A percentile compares a stretch with the other conserved stretches of the same genome.
Evolutionary conservation across 2,329 filamentous ascomycete genomes (phyloP).

Genomic region (Chrysoporthe deuterocubensis): DNA sequence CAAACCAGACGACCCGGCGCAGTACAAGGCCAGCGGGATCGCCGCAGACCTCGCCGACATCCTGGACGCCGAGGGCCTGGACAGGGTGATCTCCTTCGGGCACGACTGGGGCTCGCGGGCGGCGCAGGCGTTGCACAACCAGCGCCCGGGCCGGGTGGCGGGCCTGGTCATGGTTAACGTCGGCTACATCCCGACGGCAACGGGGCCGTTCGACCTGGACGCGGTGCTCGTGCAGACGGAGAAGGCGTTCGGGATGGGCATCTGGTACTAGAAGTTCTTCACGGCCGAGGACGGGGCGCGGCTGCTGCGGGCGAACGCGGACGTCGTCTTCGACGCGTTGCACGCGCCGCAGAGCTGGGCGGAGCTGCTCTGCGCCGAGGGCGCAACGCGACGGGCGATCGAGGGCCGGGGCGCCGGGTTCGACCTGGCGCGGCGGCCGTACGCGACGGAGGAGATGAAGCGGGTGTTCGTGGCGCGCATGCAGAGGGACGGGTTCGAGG

Average conservation of each 20-base stretch:
- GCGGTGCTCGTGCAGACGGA: conserved; percentile 38
- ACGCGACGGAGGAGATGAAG: conserved; percentile 34
- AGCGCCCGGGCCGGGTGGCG: conserved; percentile 43
- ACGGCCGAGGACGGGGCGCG: conserved; percentile 42
- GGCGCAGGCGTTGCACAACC: conserved; percentile 47
- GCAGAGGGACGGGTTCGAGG: conserved; percentile 35
- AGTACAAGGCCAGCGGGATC: conserved; percentile 34
- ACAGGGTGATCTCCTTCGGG: conserved; percentile 46
- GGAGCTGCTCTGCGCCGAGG: conserved; percentile 42
- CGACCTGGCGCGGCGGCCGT: conserved; percentile 33
- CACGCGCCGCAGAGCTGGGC: conserved; percentile 41
- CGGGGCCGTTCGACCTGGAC: conserved; percentile 42
- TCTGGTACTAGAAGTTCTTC: conserved; percentile 53
- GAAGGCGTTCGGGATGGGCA: conserved; percentile 41
- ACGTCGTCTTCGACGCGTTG: conserved; percentile 41
- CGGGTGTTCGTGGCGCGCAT: conserved; percentile 36
- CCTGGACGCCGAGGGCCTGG: conserved; percentile 42
- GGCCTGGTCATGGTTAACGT: conserved; percentile 49
- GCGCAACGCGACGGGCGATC: conserved; percentile 39
- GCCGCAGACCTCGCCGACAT: conserved; percentile 45
- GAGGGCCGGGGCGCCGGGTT: conserved; percentile 31
- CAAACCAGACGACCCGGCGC: conserved; percentile 25
- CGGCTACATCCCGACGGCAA: conserved; percentile 43
- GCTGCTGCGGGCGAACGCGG: conserved; percentile 44
- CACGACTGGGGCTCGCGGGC: conserved; percentile 54